Evolutionary conservation across 768 basidiomycete genomes (phyloP).

Genomic region (Russula earlei): DNA sequence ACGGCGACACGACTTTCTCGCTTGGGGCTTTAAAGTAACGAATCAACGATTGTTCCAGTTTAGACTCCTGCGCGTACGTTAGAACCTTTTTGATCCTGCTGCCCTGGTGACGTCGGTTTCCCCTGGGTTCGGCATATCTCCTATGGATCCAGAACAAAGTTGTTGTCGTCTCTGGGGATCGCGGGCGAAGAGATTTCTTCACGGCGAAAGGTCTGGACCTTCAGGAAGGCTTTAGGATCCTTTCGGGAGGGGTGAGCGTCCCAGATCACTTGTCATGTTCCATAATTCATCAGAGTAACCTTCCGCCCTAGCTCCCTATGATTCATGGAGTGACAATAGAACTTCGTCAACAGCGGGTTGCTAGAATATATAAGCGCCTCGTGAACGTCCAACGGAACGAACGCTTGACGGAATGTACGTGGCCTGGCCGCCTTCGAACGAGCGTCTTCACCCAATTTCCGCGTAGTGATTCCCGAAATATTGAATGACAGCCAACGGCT

Average conservation of each 20-base stretch:
- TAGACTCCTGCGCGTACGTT: conserved; percentile 53
- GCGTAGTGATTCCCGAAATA: conserved; percentile 55
- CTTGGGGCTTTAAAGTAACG: conserved; percentile 59
- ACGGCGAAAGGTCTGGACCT: conserved; percentile 62
- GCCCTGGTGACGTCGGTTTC: neutral
- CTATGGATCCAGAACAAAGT: conserved; percentile 49
- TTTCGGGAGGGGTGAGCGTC: conserved; percentile 60
- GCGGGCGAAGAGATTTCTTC: conserved; percentile 60
- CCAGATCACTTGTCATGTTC: neutral
- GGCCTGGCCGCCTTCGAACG: conserved; percentile 1
- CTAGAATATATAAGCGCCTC: conserved; percentile 65
- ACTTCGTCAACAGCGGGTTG: conserved; percentile 50
- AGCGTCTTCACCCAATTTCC: conserved; percentile 13
- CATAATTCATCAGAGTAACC: neutral
- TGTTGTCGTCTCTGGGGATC: conserved; percentile 67
- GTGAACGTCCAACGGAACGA: conserved; percentile 53
- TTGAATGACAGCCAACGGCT: conserved; percentile 52
- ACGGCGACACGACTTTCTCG: conserved; percentile 60
- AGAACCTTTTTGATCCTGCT: conserved; percentile 3
- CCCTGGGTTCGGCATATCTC: conserved; percentile 12
- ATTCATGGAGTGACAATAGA: conserved; percentile 67
- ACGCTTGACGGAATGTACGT: conserved; percentile 51
- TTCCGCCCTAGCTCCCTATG: conserved; percentile 52
- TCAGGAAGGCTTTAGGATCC: conserved; percentile 69
- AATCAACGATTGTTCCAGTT: conserved; percentile 62